Base-by-base conservation (phyloP, 768 basidiomycete genomes). In the Lentinus brumalis region DNA sequence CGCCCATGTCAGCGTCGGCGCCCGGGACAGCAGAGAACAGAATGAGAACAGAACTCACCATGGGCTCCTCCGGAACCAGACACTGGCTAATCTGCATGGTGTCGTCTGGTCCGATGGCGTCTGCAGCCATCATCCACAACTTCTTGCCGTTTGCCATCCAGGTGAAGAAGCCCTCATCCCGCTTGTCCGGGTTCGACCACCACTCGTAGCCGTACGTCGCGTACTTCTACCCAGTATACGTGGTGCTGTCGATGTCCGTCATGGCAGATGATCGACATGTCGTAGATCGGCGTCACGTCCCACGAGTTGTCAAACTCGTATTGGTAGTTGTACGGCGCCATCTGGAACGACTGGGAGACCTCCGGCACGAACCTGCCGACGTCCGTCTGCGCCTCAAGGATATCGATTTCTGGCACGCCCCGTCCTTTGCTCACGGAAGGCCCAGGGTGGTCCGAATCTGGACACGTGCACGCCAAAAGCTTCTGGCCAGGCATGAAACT, bases 341-440 rank as follows among this genome's bases (percentile, higher is more conserved):
- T 71, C 74, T 96, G 94, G 69, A 83, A 83, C 66, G 86, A 89
- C 75, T 96, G 94, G 1, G 92, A 93, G 1, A 88, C 89, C 66
- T 88, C 78, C 44, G 84, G 91, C 70, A 76, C 67, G 66, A 83
- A 81, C 4, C 74, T 60, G 57, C 54, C 61, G 38, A 80, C 66
- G 66, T 93, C 78, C 59, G 87, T 76, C 72, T 94, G 89, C 0
- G 93, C 86, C 77, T 98, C 96, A 59, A 96, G 70, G 61, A 98
- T 81, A 74, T 98, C 96, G 66, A 98, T 94, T 78, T 98, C 96
- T 1, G 96, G 96, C 1, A 89, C 92, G 35, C 86, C 86, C 53
- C 96, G 86, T 18, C 87, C 87, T 15, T 76, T 77, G 31, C 74
- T 80, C 56, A 81, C 79, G 41, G 68, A 79, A 3, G 96, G 96